Percentiles rank a stretch among this genome's conserved stretches.
Evolutionary conservation across 2,329 filamentous ascomycete genomes (phyloP).

Genomic region (Ceratocystis cubensis): DNA sequence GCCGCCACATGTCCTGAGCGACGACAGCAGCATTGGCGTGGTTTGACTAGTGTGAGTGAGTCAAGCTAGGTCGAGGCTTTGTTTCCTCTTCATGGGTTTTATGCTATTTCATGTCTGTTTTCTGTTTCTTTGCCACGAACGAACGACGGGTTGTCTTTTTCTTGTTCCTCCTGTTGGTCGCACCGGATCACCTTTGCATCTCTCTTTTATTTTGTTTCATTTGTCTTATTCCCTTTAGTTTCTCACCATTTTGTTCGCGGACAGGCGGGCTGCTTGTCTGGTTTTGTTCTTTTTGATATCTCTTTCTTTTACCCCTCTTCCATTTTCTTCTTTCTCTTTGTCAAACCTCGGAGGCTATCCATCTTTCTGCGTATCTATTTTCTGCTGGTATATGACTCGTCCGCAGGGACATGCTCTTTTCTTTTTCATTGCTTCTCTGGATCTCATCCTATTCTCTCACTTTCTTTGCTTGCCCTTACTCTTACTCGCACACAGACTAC

Average conservation of each 20-base stretch:
- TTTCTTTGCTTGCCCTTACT: background rate
- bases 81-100: background rate
- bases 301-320: background rate
- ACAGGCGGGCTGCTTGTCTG: too few species aligned
- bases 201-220: background rate
- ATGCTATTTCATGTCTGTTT: conserved; percentile 4
- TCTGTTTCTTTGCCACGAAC: background rate
- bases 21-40: too few species aligned
- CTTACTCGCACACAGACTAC: too few species aligned
- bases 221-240: background rate
- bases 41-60: background rate
- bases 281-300: background rate
- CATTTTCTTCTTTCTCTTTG: conserved; percentile 12
- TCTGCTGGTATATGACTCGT: conserved; percentile 20
- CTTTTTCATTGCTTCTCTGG: conserved; percentile 1
- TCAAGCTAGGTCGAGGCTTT: background rate
- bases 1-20: background rate
- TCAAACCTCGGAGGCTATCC: conserved; percentile 13
- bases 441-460: background rate
- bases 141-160: conserved; percentile 10
- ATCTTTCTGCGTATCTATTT: conserved; percentile 14
- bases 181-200: background rate
- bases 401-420: conserved; percentile 16
- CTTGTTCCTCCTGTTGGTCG: background rate
- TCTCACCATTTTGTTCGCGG: too few species aligned